Base-by-base conservation (phyloP, 768 basidiomycete species). In the Kondoa malvinella region DNA sequence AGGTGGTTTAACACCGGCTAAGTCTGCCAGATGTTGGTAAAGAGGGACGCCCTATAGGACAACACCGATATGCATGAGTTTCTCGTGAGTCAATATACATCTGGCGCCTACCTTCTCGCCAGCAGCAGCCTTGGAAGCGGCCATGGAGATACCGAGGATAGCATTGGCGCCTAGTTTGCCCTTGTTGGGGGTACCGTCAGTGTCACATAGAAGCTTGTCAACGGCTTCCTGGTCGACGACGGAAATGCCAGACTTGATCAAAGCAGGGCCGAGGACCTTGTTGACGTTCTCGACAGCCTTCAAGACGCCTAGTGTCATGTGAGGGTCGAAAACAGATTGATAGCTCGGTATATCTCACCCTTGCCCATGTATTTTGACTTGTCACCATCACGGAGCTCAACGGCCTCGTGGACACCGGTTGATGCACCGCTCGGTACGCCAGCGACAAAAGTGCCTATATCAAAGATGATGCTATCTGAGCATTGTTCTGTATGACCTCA, bases 151-250 rank as follows among this genome's bases (percentile, higher is more conserved):
- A 78, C 92, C 95, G 69, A 99, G 88, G 79, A 97, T 96, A 76
- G 95, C 95, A 78, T 99, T 99, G 65, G 95, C 95, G 75, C 95
- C 95, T 76, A 96, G 86, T 78, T 94, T 94, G 79, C 91, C 92
- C 84, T 99, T 99, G 87, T 99, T 99, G 70, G 89, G 81, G 70
- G 92, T 92, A 67, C 90, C 91, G 76, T 99, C 95, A 74, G 89
- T 85, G 81, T 95, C 91, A 85, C 96, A 94, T 78, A 99, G 83
- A 81, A 97, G 87, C 79, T 95, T 88, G 76, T 99, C 95, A 75
- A 99, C 84, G 73, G 94, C 89, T 80, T 89, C 92, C 79, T 99
- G 95, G 68, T 86, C 78, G 70, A 88, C 89, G 77, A 92, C 91
- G 57, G 82, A 81, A 78, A 97, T 81, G 68, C 83, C 85, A 61